Evolutionary conservation across 768 basidiomycete genomes (phyloP).

Genomic region (Chiua virens): DNA sequence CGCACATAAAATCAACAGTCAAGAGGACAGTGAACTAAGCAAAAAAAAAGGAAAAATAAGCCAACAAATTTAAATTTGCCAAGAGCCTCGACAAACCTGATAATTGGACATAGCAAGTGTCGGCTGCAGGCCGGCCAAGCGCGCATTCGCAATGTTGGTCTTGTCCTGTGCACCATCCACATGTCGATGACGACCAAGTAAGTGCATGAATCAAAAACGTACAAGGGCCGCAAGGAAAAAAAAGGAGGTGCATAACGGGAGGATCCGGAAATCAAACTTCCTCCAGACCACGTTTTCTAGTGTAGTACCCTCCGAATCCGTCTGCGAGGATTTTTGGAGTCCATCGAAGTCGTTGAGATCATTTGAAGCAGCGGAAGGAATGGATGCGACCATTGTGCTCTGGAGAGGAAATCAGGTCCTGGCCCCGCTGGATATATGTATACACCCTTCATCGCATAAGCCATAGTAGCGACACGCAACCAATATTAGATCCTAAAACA

Average conservation of each 20-base stretch:
- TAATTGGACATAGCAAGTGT: constrained; percentile 39
- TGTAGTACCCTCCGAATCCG: background rate
- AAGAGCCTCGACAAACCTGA: constrained; percentile 10
- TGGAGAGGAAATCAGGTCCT: too few relatives aligned
- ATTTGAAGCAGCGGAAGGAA: too few relatives aligned
- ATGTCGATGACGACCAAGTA: background rate
- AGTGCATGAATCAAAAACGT: constrained; percentile 13
- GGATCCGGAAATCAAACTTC: constrained; percentile 47
- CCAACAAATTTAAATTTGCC: background rate
- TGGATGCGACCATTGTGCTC: too few relatives aligned
- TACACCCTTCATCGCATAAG: too few relatives aligned
- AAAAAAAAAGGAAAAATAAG: background rate
- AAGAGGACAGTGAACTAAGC: constrained; percentile 35
- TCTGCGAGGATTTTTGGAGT: constrained; percentile 2
- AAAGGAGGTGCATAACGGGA: constrained; percentile 51
- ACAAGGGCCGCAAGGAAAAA: constrained; percentile 54
- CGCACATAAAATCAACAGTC: constrained; percentile 29
- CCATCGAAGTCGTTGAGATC: background rate
- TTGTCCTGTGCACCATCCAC: constrained; percentile 27
- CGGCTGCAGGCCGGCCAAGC: constrained; percentile 59
- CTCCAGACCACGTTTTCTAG: constrained; percentile 45
- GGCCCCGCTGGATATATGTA: too few relatives aligned
- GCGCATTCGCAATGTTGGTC: constrained; percentile 56
- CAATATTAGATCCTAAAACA: too few relatives aligned
- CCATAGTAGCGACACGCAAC: too few relatives aligned